Evolutionary conservation across 805 yeast genomes (phyloP), one percentile per base, ranked within the genome.

Genomic region (Millerozyma miso): DNA sequence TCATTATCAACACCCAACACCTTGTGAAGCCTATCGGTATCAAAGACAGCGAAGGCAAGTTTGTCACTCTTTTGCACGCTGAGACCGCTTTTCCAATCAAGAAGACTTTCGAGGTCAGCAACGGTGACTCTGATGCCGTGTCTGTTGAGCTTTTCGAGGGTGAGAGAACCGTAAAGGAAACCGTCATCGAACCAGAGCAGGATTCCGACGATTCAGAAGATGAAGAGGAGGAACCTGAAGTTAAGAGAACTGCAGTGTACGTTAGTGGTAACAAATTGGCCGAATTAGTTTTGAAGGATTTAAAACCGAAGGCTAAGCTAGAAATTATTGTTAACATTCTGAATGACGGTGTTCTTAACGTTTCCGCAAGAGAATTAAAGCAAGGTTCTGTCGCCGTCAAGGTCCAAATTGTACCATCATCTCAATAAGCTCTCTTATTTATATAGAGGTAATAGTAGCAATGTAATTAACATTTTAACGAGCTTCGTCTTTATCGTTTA

Each of bases 71-170:
- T 35, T 69, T 93, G 41, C 81, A 85, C 47, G 78, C 81, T 40
- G 91, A 89, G 70, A 87, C 98, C 42, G 87, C 97, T 20, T 81
- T 82, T 65, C 99, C 99, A 52, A 85, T 88, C 59, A 85, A 88
- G 69, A 86, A 83, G 68, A 71, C 88, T 13, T 55, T 86, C 47
- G 70, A 79, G 40, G 74, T 91, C 53, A 73, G 77, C 50, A 78
- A 80, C 55, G 81, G 83, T 40, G 76, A 73, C 37, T 82, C 76
- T 40, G 75, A 82, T 45, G 52, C 63, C 19, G 85, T 81, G 35
- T 69, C 81, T 41, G 64, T 93, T 47, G 81, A 83, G 60, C 76
- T 93, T 50, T 83, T 76, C 65, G 97, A 90, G 71, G 96, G 93
- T 65, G 83, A 84, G 64, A 79, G 90, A 60, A 79, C 85, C 54